phyloP scores from a whole-genome alignment of 169 alveolate genomes.

The Cardiosporidium cionae region DNA sequence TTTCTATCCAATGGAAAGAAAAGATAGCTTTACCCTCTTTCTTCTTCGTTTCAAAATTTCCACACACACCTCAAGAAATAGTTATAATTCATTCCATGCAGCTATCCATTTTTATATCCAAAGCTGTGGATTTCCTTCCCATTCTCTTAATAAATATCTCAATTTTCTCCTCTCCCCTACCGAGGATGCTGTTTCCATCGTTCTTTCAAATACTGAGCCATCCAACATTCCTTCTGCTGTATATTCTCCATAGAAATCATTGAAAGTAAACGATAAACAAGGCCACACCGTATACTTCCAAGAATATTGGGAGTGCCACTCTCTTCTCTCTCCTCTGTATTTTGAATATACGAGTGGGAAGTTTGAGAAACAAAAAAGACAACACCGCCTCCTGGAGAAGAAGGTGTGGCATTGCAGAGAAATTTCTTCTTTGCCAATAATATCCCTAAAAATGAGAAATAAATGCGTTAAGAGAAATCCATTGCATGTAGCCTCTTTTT shows the following conservation, averaged over 20 bases:
- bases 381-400: conserved; percentile 76
- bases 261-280: conserved; percentile 58
- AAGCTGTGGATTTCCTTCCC: too few relatives aligned
- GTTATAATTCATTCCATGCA: too few relatives aligned
- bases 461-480: too few relatives aligned
- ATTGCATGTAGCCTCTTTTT: too few relatives aligned
- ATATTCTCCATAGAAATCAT: conserved; percentile 39
- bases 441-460: too few relatives aligned
- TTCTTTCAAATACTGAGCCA: conserved; percentile 18
- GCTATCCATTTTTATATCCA: too few relatives aligned
- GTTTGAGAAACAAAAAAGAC: conserved; percentile 79
- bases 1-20: too few relatives aligned
- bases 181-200: not conserved
- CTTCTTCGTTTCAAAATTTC: too few relatives aligned
- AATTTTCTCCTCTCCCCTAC: too few relatives aligned
- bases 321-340: conserved; percentile 83
- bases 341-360: conserved; percentile 64
- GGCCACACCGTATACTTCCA: conserved; percentile 81
- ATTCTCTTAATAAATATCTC: too few relatives aligned
- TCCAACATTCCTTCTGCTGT: conserved; percentile 27
- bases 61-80: too few relatives aligned
- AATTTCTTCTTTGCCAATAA: conserved; percentile 66
- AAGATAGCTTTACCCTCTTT: too few relatives aligned
- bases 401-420: conserved; percentile 56
- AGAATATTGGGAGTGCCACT: conserved; percentile 89